A percentile compares a stretch with the other conserved stretches of the same genome.
These are phyloP conservation scores for Hypoxylon rubiginosum DNA, from an alignment of 2,329 filamentous ascomycete species.

Conservation along the genomic window DNA sequence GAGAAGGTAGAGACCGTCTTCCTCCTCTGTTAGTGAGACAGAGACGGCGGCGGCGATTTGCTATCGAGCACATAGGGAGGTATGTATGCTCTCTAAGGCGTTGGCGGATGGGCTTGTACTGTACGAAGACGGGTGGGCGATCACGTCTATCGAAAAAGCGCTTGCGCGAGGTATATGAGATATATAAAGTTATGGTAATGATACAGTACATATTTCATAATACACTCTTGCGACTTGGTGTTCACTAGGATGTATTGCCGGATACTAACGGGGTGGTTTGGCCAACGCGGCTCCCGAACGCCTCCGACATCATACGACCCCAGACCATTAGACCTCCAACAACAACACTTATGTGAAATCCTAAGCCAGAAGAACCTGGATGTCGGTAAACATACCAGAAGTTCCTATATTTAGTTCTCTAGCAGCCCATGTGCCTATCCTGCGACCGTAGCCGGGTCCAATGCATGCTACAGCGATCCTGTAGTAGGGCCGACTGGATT, in stretches of 20 bases:
- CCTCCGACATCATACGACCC: neutral
- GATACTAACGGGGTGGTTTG: neutral
- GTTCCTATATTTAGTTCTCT: neutral
- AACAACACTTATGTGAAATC: neutral
- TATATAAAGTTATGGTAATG: slow-evolving; percentile 13
- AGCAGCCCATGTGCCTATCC: slow-evolving; percentile 1
- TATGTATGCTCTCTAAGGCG: slow-evolving; percentile 19
- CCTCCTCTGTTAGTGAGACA: neutral
- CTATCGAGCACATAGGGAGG: neutral
- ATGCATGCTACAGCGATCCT: slow-evolving; percentile 8
- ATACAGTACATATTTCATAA: neutral
- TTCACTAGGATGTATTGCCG: neutral
- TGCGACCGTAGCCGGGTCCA: neutral
- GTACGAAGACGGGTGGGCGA: neutral
- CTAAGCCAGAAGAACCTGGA: neutral
- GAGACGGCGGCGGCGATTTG: neutral
- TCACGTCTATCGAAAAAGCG: slow-evolving; percentile 1
- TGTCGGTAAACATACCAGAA: neutral
- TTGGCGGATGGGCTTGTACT: slow-evolving; percentile 11
- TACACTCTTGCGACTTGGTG: neutral
- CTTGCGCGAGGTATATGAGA: slow-evolving; percentile 8
- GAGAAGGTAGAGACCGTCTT: neutral
- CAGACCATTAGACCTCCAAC: no score
- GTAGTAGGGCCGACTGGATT: slow-evolving; percentile 16
- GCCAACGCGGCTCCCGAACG: no score